Evolutionary conservation across 176 grass and related monocot species (phyloP).

Genomic region (Phoenix roebelenii): DNA sequence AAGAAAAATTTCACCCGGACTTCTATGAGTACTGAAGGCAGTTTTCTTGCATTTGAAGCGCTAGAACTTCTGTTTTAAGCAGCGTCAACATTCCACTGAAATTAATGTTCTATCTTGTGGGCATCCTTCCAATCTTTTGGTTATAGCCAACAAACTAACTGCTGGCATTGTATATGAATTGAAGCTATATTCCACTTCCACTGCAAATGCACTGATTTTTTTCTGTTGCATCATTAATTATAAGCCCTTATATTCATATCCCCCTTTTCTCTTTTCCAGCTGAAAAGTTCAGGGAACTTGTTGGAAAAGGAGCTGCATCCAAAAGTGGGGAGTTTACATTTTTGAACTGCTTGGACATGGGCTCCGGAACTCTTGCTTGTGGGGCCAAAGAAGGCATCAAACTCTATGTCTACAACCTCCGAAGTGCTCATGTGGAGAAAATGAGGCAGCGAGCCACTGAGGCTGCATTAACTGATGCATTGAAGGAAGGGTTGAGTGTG

Average conservation of each 20-base stretch:
- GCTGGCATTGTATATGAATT: too few relatives aligned
- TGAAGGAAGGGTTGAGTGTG: constrained; percentile 42
- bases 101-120: too few relatives aligned
- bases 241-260: neutral
- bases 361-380: constrained; percentile 77
- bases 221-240: too few relatives aligned
- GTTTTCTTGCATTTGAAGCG: too few relatives aligned
- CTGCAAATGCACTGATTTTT: too few relatives aligned
- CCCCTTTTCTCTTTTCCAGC: constrained; percentile 38
- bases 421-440: constrained; percentile 59
- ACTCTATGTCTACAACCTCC: constrained; percentile 74
- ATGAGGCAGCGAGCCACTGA: constrained; percentile 46
- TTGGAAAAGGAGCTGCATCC: constrained; percentile 76
- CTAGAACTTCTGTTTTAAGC: too few relatives aligned
- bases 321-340: constrained; percentile 98
- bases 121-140: too few relatives aligned
- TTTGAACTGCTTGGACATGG: constrained; percentile 92
- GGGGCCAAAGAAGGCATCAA: constrained; percentile 77
- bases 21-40: too few relatives aligned
- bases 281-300: constrained; percentile 90
- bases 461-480: constrained; percentile 58
- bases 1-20: too few relatives aligned
- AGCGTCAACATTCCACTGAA: too few relatives aligned
- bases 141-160: too few relatives aligned
- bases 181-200: too few relatives aligned